These are phyloP conservation scores for Physcia stellaris DNA, from an alignment of 495 filamentous ascomycete genomes.

Conservation along the genomic window DNA sequence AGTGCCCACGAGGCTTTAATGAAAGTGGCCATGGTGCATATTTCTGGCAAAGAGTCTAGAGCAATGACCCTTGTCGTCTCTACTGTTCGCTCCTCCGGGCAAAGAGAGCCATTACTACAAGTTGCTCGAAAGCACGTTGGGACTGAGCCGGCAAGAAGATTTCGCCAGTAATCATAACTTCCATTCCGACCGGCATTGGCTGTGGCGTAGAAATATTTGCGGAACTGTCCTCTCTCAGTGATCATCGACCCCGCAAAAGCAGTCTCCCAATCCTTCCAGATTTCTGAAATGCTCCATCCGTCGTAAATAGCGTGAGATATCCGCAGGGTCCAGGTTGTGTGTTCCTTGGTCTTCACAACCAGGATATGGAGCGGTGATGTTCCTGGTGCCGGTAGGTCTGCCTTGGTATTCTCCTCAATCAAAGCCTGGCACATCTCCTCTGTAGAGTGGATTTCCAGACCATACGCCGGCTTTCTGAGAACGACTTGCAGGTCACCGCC, in stretches of 20 bases:
- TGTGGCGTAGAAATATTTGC: neutral
- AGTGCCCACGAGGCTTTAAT: slow-evolving; percentile 42
- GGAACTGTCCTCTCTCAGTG: neutral
- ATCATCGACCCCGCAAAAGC: slow-evolving; percentile 36
- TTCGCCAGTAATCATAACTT: neutral
- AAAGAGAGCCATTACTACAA: no score
- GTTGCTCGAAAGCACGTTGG: neutral
- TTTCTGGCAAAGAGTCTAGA: no score
- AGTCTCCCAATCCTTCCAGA: slow-evolving; percentile 41
- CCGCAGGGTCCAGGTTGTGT: slow-evolving; percentile 46
- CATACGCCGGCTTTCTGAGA: slow-evolving; percentile 36
- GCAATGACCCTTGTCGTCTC: neutral
- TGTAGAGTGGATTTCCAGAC: slow-evolving; percentile 40
- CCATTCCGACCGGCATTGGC: neutral
- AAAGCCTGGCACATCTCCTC: slow-evolving; percentile 38
- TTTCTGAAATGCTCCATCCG: slow-evolving; percentile 50
- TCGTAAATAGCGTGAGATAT: slow-evolving; percentile 68
- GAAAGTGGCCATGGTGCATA: slow-evolving; percentile 19
- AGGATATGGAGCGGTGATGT: slow-evolving; percentile 47
- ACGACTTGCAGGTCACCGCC: slow-evolving; percentile 47
- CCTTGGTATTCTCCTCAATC: slow-evolving; percentile 30
- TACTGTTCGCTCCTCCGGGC: neutral
- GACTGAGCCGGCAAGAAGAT: neutral
- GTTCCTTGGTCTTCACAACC: slow-evolving; percentile 33
- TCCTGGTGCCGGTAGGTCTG: slow-evolving; percentile 47